Conservation (phyloP, 148 eudicot species). For the Cornus florida region DNA sequence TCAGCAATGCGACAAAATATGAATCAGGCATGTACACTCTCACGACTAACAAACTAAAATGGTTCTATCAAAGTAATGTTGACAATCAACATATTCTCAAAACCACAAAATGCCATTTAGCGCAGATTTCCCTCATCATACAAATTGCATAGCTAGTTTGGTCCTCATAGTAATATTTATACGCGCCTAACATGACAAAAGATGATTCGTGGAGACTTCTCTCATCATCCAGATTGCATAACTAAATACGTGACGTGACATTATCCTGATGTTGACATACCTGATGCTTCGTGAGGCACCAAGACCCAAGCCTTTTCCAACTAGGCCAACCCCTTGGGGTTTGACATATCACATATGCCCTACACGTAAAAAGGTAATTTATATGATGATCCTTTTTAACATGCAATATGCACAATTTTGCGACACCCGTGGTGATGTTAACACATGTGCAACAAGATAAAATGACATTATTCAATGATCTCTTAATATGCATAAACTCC, state of each 20-base stretch:
- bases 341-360: too few species aligned
- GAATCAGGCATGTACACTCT: not conserved
- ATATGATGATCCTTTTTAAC: too few species aligned
- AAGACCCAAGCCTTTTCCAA: too few species aligned
- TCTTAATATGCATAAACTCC: not conserved
- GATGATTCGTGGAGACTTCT: not conserved
- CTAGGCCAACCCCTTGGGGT: too few species aligned
- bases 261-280: too few species aligned
- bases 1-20: not conserved
- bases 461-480: not conserved
- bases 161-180: not conserved
- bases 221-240: not conserved
- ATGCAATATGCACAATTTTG: too few species aligned
- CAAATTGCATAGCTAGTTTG: not conserved
- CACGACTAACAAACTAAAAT: not conserved
- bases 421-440: too few species aligned
- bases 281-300: too few species aligned
- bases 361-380: too few species aligned
- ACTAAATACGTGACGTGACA: not conserved
- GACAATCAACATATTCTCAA: too few species aligned
- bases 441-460: not conserved
- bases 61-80: too few species aligned
- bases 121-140: not conserved
- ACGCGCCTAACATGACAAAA: not conserved
- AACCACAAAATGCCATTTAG: too few species aligned